A percentile compares a stretch with the other conserved stretches of the same genome.
phyloP scores from a whole-genome alignment of 23 red algal genomes.

The Chondrus crispus region DNA sequence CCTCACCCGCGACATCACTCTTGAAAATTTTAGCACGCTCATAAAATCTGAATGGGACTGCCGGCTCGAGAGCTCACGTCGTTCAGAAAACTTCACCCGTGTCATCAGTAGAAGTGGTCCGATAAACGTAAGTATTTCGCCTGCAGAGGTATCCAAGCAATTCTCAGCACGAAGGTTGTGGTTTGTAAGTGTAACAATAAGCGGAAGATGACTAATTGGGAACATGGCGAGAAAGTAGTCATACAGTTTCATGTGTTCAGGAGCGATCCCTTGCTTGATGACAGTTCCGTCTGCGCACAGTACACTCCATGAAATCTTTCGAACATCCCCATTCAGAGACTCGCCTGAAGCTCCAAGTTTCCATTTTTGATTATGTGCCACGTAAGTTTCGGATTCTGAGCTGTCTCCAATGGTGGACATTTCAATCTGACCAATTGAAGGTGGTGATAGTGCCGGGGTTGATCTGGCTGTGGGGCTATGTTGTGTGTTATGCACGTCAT shows the following conservation, averaged over 20 bases:
- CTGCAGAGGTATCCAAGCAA: neutral
- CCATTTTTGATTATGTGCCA: too few relatives aligned
- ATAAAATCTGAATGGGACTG: neutral
- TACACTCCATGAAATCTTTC: too few relatives aligned
- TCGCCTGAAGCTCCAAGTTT: too few relatives aligned
- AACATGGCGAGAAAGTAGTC: neutral
- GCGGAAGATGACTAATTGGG: neutral
- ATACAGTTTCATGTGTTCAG: conserved; percentile 2
- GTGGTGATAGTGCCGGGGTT: too few relatives aligned
- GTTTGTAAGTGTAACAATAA: neutral
- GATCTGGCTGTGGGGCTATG: too few relatives aligned
- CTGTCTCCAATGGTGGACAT: too few relatives aligned
- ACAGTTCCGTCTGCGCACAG: too few relatives aligned
- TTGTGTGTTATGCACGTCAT: too few relatives aligned
- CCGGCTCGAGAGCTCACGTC: neutral
- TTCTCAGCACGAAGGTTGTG: neutral
- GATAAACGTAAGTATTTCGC: neutral
- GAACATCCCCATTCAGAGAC: too few relatives aligned
- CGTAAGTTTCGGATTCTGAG: too few relatives aligned
- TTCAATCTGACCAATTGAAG: too few relatives aligned
- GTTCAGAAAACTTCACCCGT: neutral
- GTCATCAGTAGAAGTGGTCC: neutral
- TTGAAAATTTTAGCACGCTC: neutral
- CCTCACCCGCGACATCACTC: neutral
- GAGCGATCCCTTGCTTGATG: too few relatives aligned